Evolutionary conservation across 805 yeast genomes (phyloP).

Genomic region (Metschnikowia baotianmanensis): DNA sequence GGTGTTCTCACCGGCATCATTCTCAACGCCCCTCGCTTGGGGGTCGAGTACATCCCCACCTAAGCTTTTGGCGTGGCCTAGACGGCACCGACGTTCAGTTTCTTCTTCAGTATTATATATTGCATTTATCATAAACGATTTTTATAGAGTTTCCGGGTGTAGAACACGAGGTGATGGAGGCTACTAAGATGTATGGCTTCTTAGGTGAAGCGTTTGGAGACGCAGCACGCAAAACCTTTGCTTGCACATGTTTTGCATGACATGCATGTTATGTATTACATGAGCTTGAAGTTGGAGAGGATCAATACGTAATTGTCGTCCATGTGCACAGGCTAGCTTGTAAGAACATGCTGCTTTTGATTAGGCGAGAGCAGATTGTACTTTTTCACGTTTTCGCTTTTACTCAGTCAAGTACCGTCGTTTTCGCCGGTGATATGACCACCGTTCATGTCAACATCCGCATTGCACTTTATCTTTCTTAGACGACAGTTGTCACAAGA

Average conservation of each 20-base stretch:
- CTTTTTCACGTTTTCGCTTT: slow-evolving; percentile 10
- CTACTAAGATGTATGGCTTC: slow-evolving; percentile 50
- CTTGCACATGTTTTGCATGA: slow-evolving; percentile 55
- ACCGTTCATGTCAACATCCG: slow-evolving; percentile 49
- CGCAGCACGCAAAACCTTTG: slow-evolving; percentile 47
- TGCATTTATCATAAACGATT: no score
- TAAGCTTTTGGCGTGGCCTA: background rate
- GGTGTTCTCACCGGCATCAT: slow-evolving; percentile 65
- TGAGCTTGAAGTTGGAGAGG: slow-evolving; percentile 30
- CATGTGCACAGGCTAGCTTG: slow-evolving; percentile 18
- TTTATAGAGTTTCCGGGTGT: background rate
- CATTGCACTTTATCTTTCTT: slow-evolving; percentile 72
- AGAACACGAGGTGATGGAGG: slow-evolving; percentile 11
- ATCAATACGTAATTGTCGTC: slow-evolving; percentile 18
- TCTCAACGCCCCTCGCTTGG: slow-evolving; percentile 56
- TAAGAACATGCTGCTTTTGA: slow-evolving; percentile 11
- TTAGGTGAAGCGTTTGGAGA: slow-evolving; percentile 65
- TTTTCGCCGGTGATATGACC: slow-evolving; percentile 13
- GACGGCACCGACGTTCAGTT: no score
- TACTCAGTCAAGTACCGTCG: background rate
- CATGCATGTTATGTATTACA: slow-evolving; percentile 54
- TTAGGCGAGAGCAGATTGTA: slow-evolving; percentile 10
- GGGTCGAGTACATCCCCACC: slow-evolving; percentile 25
- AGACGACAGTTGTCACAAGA: slow-evolving; percentile 70
- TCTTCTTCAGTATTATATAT: no score